A percentile compares a stretch with the other conserved stretches of the same genome.
These are phyloP conservation scores for Sugiyamaella novakii DNA, from an alignment of 1,139 yeast species.

Conservation along the genomic window DNA sequence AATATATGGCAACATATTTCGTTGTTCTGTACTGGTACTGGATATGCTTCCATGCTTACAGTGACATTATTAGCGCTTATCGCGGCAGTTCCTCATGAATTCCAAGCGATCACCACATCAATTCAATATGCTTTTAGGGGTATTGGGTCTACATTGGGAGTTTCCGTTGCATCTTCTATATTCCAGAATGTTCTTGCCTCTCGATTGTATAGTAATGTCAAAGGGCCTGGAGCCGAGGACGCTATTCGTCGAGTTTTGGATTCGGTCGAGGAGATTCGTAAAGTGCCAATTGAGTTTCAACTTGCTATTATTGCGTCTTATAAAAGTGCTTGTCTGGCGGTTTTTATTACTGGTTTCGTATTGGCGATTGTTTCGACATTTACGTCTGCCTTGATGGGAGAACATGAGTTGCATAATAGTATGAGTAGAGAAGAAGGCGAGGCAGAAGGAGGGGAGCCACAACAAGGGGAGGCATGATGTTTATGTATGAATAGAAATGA, in stretches of 20 bases:
- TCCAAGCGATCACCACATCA: slow-evolving; percentile 73
- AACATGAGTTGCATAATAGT: slow-evolving; percentile 45
- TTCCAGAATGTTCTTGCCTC: slow-evolving; percentile 50
- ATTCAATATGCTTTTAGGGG: slow-evolving; percentile 76
- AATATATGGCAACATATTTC: slow-evolving; percentile 59
- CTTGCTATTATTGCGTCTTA: slow-evolving; percentile 53
- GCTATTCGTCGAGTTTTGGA: slow-evolving; percentile 57
- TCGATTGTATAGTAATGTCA: slow-evolving; percentile 43
- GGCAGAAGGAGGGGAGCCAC: too few species aligned
- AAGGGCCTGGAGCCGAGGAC: slow-evolving; percentile 37
- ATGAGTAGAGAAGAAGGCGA: slow-evolving; percentile 16
- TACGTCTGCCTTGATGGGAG: slow-evolving; percentile 42
- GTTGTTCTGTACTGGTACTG: slow-evolving; percentile 55
- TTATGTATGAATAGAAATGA: background rate
- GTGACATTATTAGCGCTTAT: slow-evolving; percentile 68
- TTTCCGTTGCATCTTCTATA: slow-evolving; percentile 65
- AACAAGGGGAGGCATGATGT: background rate
- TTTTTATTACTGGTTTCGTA: slow-evolving; percentile 53
- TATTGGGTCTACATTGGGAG: slow-evolving; percentile 73
- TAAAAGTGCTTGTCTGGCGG: slow-evolving; percentile 53
- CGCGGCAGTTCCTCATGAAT: slow-evolving; percentile 60
- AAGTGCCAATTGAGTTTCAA: slow-evolving; percentile 54
- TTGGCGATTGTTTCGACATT: slow-evolving; percentile 45
- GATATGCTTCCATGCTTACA: slow-evolving; percentile 63
- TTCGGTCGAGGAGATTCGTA: slow-evolving; percentile 57